A percentile compares a stretch with the other conserved stretches of the same genome.
Evolutionary conservation across 345 rosid species (phyloP).

Genomic region (Hibiscus mutabilis): DNA sequence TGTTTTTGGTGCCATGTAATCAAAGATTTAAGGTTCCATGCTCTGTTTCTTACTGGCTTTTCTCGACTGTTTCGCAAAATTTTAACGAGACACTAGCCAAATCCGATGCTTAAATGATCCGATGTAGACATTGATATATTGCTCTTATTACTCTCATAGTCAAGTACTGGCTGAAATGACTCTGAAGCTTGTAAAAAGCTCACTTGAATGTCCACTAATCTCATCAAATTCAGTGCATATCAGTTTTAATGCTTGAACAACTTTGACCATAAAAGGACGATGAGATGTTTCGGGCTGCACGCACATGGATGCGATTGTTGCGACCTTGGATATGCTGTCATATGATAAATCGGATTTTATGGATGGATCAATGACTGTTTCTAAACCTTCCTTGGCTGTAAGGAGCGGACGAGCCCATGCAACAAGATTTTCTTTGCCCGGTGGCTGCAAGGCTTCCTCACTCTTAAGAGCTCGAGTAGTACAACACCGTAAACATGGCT

Average conservation of each 20-base stretch:
- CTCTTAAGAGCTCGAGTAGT: slow-evolving; percentile 59
- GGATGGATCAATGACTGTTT: slow-evolving; percentile 31
- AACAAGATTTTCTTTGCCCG: slow-evolving; percentile 66
- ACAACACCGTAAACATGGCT: slow-evolving; percentile 75
- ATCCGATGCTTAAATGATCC: slow-evolving; percentile 18
- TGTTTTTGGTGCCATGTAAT: neutral
- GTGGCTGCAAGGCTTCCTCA: slow-evolving; percentile 60
- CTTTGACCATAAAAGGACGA: slow-evolving; percentile 70
- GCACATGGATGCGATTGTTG: slow-evolving; percentile 69
- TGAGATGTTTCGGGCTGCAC: slow-evolving; percentile 62
- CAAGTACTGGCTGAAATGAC: slow-evolving; percentile 7
- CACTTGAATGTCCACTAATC: slow-evolving; percentile 19
- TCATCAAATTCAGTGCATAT: slow-evolving; percentile 51
- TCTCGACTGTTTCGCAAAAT: too few relatives aligned
- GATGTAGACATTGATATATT: slow-evolving; percentile 23
- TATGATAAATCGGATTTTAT: slow-evolving; percentile 30
- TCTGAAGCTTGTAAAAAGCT: slow-evolving; percentile 25
- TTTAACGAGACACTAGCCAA: neutral
- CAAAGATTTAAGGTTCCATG: neutral
- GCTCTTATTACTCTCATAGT: slow-evolving; percentile 7
- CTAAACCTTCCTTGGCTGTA: neutral
- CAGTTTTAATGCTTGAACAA: slow-evolving; percentile 64
- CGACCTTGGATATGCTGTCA: slow-evolving; percentile 49
- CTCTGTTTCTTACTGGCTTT: too few relatives aligned
- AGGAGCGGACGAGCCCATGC: slow-evolving; percentile 56